phyloP scores from a whole-genome alignment of 2,329 filamentous ascomycete species.

The Capronia americana region DNA sequence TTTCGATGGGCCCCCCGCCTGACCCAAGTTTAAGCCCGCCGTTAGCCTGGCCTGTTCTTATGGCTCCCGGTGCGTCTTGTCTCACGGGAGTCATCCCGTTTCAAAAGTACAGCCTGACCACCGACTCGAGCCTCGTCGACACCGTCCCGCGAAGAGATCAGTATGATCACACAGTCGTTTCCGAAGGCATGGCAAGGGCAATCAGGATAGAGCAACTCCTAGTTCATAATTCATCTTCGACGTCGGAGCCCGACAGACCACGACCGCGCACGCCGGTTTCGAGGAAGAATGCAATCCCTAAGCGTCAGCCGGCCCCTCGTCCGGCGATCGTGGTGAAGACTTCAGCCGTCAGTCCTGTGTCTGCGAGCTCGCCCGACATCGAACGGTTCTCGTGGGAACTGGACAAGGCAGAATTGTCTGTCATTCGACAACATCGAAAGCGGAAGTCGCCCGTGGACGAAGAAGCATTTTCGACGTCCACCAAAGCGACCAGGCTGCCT shows the following conservation, averaged over 20 bases:
- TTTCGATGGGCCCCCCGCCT: constrained; percentile 11
- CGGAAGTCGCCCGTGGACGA: constrained; percentile 27
- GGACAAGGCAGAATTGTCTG: constrained; percentile 16
- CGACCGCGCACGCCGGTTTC: not conserved
- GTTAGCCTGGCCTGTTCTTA: constrained; percentile 4
- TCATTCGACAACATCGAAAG: constrained; percentile 23
- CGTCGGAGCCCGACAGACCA: not conserved
- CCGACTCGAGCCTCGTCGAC: constrained; percentile 9
- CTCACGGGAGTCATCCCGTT: constrained; percentile 20
- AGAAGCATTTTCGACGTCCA: constrained; percentile 12
- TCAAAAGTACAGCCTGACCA: constrained; percentile 16
- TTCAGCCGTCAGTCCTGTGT: constrained; percentile 19
- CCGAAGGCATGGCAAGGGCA: constrained; percentile 29
- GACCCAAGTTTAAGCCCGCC: constrained; percentile 11
- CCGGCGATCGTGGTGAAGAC: constrained; percentile 26
- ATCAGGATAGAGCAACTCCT: constrained; percentile 29
- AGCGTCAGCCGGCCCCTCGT: constrained; percentile 16
- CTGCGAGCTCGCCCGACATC: constrained; percentile 1
- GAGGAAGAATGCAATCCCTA: constrained; percentile 8
- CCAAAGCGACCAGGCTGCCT: constrained; percentile 19
- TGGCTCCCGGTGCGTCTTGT: constrained; percentile 14
- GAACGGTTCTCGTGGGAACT: constrained; percentile 26
- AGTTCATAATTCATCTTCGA: not conserved
- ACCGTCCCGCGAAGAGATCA: not conserved
- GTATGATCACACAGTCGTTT: constrained; percentile 20